These are phyloP conservation scores for Tetrapisispora iriomotensis DNA, from an alignment of 805 yeast genomes.

Conservation along the genomic window DNA sequence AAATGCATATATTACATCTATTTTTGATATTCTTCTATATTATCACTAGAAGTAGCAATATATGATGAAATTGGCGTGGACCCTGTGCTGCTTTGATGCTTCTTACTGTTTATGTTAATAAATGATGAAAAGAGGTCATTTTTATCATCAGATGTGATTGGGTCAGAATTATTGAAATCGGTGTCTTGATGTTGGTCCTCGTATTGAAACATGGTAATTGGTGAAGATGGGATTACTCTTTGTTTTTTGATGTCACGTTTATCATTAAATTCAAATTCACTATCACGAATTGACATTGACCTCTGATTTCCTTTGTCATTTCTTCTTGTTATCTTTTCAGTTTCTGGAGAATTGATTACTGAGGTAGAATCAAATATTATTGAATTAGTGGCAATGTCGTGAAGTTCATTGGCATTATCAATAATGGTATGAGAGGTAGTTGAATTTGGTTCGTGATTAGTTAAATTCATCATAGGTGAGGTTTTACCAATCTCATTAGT, in stretches of 20 bases:
- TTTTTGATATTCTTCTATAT: not conserved
- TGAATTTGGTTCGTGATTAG: too few species aligned
- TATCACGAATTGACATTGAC: too few species aligned
- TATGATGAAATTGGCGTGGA: slow-evolving; percentile 3
- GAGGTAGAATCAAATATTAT: slow-evolving; percentile 14
- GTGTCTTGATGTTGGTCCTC: slow-evolving; percentile 4
- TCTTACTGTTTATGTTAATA: slow-evolving; percentile 5
- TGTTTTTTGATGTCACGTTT: slow-evolving; percentile 15
- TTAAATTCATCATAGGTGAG: slow-evolving; percentile 19
- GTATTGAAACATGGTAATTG: slow-evolving; percentile 23
- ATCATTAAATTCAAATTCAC: slow-evolving; percentile 1
- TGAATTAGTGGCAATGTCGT: slow-evolving; percentile 17
- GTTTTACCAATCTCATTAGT: slow-evolving; percentile 18
- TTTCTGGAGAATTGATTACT: slow-evolving; percentile 6
- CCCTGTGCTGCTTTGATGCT: not conserved
- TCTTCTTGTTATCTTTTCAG: slow-evolving; percentile 2
- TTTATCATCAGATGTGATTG: slow-evolving; percentile 7
- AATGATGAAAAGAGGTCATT: slow-evolving; percentile 21
- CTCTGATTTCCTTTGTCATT: too few species aligned
- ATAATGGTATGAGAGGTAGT: too few species aligned
- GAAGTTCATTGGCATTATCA: slow-evolving; percentile 9
- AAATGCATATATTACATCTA: too few species aligned
- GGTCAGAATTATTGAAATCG: slow-evolving; percentile 1
- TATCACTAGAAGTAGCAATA: not conserved
- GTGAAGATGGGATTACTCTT: slow-evolving; percentile 27